Evolutionary conservation across 495 filamentous ascomycete species (phyloP).

Genomic region (Filosporella fistucella): DNA sequence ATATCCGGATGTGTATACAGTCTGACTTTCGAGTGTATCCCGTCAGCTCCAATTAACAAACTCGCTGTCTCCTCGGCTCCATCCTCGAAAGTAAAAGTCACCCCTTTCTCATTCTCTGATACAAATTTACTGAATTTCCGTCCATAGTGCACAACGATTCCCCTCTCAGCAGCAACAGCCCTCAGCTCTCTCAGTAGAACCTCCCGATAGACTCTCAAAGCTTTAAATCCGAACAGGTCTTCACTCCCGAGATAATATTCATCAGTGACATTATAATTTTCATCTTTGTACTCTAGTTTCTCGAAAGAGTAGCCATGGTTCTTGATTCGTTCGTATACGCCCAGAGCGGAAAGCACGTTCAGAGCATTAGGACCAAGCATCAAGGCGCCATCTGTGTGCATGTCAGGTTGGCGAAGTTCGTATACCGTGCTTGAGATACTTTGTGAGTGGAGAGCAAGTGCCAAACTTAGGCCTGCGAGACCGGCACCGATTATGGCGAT

Average conservation of each 20-base stretch:
- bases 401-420: conserved; percentile 29
- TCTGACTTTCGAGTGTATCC: conserved; percentile 46
- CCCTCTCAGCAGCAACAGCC: conserved; percentile 7
- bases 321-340: conserved; percentile 27
- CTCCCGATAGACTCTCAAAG: conserved; percentile 12
- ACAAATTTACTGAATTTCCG: conserved; percentile 10
- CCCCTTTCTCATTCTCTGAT: conserved; percentile 5
- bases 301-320: conserved; percentile 17
- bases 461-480: conserved; percentile 30
- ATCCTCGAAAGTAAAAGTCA: conserved; percentile 29
- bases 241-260: conserved; percentile 12
- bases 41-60: conserved; percentile 59
- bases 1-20: conserved; percentile 20
- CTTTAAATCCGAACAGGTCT: conserved; percentile 13
- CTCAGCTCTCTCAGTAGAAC: conserved; percentile 10
- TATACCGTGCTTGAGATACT: conserved; percentile 39
- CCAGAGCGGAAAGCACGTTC: conserved; percentile 37
- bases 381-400: conserved; percentile 40
- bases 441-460: conserved; percentile 30
- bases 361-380: conserved; percentile 49
- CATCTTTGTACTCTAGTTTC: conserved; percentile 11
- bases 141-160: conserved; percentile 5
- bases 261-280: conserved; percentile 3
- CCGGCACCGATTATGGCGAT: conserved; percentile 16
- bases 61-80: conserved; percentile 36